Base-by-base conservation (phyloP, 176 grass and related monocot genomes). In the Alopecurus myosuroides region DNA sequence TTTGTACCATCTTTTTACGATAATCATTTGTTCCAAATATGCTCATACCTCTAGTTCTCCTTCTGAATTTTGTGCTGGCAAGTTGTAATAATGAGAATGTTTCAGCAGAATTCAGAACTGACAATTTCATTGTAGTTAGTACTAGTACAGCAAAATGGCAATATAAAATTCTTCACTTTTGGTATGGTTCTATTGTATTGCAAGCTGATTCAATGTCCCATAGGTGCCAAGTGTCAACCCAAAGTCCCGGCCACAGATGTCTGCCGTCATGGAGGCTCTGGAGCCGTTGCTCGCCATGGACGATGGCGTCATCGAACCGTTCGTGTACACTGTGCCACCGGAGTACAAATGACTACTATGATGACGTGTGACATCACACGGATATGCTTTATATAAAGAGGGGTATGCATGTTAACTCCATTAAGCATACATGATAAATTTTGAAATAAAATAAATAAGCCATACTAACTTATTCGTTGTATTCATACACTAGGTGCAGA, bases 161-260 rank as follows among this genome's bases (percentile, higher is more conserved):
- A 7, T 17, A 66, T 80, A 39, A 66, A 56, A 64, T 55, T 53
- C 11, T 50, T 53, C 29, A 79, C 11, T 74, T 67, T n/a, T n/a
- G n/a, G 10, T 20, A 45, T 68, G 36, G 22, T 65, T 10, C 57
- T 60, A 89, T 81, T 81, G 20, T 75, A 68, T 36, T 28, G 4
- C 75, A 56, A 69, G 18, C 44, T 85, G 73, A 67, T 52, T 35
- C 39, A 42, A 0, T 23, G 37, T n/a, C n/a, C n/a, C n/a, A n/a
- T n/a, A n/a, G n/a, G 23, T 94, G 90, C 78, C 20, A 15, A 81
- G 75, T 6, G 77, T 75, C 0, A 86, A 29, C 44, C 87, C 93
- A 7, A 94, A 94, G 48, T 92, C 89, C 17, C 81, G 93, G 40
- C 93, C 93, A 3, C 64, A 58, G 1, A 94, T 94, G 90, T 88